Base-by-base conservation (phyloP, 1,284 basidiomycete genomes). In the Naganishia cerealis region DNA sequence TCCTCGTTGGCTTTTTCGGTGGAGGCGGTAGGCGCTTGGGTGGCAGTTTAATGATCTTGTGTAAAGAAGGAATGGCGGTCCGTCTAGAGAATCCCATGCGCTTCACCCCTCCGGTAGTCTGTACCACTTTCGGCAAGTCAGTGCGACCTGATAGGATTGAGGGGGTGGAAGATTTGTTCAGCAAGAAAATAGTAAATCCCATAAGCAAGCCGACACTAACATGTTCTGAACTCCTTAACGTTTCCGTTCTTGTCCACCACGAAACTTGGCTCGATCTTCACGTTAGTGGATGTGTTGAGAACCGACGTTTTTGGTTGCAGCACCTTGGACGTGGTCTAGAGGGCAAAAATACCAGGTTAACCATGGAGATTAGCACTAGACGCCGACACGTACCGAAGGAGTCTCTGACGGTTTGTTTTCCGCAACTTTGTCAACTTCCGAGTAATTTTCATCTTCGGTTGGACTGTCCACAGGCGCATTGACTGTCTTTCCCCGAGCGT, bases 21-120 rank as follows among this genome's bases (percentile, higher is more conserved):
- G 74, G 71, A 2, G 80, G 79, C 2, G 80, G 79, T 16, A 79
- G 70, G 5, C 74, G 72, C 67, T 79, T 80, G 29, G 74, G 76
- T 0, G 77, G 77, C 0, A 76, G 73, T 10, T 79, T 79, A 56
- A 81, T 78, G 66, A 73, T 77, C 7, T 70, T 67, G 67, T 81
- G 80, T 18, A 81, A 70, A 3, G 79, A 74, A 0, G 70, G 73
- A 18, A 81, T 80, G 18, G 72, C 72, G 38, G 73, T 67, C 4
- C 74, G 70, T 18, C 72, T 72, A 0, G 80, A 80, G 74, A 81
- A 77, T 39, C 80, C 80, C 5, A 75, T 72, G 8, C 69, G 71
- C 56, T 75, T 75, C 0, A 76, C 71, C 7, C 75, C 74, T 10
- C 74, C 75, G 57, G 80, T 79, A 66, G 76, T 80, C 38, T 75